A percentile compares a stretch with the other conserved stretches of the same genome.
These are phyloP conservation scores for Paracamarosporium sp. DNA, from an alignment of 2,329 filamentous ascomycete genomes.

Conservation along the genomic window DNA sequence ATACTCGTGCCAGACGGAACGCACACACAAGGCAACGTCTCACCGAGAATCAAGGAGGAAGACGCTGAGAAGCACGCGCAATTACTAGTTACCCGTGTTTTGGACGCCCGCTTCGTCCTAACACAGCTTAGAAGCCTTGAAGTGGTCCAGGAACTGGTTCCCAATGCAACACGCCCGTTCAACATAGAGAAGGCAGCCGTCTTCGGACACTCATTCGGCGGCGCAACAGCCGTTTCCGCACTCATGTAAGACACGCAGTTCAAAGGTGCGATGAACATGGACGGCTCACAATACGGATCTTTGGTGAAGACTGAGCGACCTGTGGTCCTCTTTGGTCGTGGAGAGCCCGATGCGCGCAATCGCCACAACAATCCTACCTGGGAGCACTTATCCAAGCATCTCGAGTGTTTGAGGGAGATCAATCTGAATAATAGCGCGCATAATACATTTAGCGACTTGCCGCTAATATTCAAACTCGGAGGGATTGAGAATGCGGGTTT, in stretches of 20 bases:
- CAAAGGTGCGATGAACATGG: constrained; percentile 34
- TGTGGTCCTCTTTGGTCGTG: constrained; percentile 17
- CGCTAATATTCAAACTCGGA: constrained; percentile 15
- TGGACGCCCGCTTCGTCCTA: constrained; percentile 12
- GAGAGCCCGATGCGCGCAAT: constrained; percentile 41
- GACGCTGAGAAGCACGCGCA: not conserved
- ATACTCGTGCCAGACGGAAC: constrained; percentile 50
- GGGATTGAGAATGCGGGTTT: not conserved
- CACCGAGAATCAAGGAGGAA: not conserved
- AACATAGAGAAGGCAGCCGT: constrained; percentile 10
- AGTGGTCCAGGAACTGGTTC: constrained; percentile 8
- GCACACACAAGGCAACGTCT: not conserved
- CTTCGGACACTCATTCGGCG: constrained; percentile 37
- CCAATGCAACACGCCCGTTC: constrained; percentile 7
- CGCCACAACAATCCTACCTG: constrained; percentile 15
- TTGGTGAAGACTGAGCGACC: constrained; percentile 12
- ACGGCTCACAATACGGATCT: constrained; percentile 32
- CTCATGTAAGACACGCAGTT: constrained; percentile 30
- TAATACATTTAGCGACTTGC: constrained; percentile 11
- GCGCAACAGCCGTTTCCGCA: constrained; percentile 26
- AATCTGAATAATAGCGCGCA: constrained; percentile 12
- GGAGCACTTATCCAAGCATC: constrained; percentile 5
- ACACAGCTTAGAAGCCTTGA: constrained; percentile 6
- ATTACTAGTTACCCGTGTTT: constrained; percentile 4
- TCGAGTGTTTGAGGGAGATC: constrained; percentile 15